These are phyloP conservation scores for Tylopilus vinaceipallidus DNA, from an alignment of 768 basidiomycete genomes.

Conservation along the genomic window DNA sequence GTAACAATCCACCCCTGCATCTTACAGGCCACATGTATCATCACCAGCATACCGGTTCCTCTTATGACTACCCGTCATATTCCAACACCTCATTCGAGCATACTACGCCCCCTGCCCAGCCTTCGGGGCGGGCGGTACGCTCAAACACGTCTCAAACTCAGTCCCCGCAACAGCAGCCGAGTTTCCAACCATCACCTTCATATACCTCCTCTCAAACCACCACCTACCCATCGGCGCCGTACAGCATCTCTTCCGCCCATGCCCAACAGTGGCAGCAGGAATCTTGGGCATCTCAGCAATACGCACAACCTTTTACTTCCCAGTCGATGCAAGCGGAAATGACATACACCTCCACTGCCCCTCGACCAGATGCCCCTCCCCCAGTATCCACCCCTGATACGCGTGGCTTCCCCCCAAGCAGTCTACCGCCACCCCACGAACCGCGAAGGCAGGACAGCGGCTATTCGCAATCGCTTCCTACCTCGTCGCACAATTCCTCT, in stretches of 20 bases:
- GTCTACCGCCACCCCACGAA: conserved; percentile 30
- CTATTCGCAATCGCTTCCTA: conserved; percentile 27
- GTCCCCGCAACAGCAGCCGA: conserved; percentile 28
- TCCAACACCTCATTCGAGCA: conserved; percentile 28
- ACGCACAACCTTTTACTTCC: conserved; percentile 31
- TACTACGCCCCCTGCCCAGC: conserved; percentile 27
- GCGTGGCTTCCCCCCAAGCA: conserved; percentile 29
- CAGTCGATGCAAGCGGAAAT: conserved; percentile 35
- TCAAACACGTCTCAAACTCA: conserved; percentile 34
- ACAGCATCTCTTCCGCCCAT: conserved; percentile 29
- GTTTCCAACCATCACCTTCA: conserved; percentile 27
- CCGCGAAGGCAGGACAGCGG: conserved; percentile 34
- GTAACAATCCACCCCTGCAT: conserved; percentile 42
- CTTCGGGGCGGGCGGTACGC: conserved; percentile 29
- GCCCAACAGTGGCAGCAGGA: conserved; percentile 43
- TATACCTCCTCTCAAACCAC: conserved; percentile 30
- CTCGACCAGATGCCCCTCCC: conserved; percentile 31
- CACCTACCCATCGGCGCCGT: conserved; percentile 29
- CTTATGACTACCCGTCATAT: conserved; percentile 54
- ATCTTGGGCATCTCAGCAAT: conserved; percentile 37
- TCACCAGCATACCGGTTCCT: conserved; percentile 40
- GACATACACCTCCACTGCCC: conserved; percentile 33
- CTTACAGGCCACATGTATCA: conserved; percentile 56
- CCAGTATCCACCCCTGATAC: conserved; percentile 31
- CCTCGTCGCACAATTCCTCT: conserved; percentile 26